Percentiles rank a stretch among this genome's conserved stretches.
Conservation (phyloP, 129 eudicot species). For the Cynara cardunculus region DNA sequence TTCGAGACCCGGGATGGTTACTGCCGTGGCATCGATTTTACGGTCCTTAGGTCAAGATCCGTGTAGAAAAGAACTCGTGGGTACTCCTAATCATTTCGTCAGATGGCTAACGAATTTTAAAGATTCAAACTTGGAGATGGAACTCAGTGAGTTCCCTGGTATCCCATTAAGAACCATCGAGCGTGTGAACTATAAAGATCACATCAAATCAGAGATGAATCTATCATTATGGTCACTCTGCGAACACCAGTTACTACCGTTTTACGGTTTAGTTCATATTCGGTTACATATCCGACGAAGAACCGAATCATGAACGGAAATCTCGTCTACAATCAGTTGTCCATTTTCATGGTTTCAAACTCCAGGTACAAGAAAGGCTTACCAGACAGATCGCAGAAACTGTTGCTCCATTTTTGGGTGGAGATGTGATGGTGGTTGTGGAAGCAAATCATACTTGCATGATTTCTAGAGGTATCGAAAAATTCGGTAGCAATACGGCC, state of each 20-base stretch:
- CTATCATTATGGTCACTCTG: slow-evolving; percentile 89
- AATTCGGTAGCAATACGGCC: slow-evolving; percentile 90
- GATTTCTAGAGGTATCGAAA: slow-evolving; percentile 92
- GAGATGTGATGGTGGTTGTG: slow-evolving; percentile 80
- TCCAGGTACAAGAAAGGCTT: slow-evolving; percentile 95
- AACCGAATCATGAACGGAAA: slow-evolving; percentile 38
- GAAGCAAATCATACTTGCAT: slow-evolving; percentile 93
- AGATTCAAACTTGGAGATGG: slow-evolving; percentile 56
- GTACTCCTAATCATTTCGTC: slow-evolving; percentile 68
- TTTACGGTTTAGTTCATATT: slow-evolving; percentile 91
- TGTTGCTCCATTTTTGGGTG: slow-evolving; percentile 61
- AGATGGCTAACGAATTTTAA: slow-evolving; percentile 70
- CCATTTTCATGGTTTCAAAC: slow-evolving; percentile 85
- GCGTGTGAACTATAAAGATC: slow-evolving; percentile 19
- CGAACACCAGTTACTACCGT: slow-evolving; percentile 94
- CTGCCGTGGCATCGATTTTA: slow-evolving; percentile 65
- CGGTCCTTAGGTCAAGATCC: slow-evolving; percentile 80
- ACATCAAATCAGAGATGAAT: slow-evolving; percentile 47
- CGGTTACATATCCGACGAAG: slow-evolving; percentile 55
- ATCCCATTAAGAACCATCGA: slow-evolving; percentile 27
- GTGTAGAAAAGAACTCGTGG: slow-evolving; percentile 63
- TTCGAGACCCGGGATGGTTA: slow-evolving; percentile 31
- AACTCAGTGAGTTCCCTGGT: slow-evolving; percentile 44
- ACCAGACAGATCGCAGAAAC: slow-evolving; percentile 94
- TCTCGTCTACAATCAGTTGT: slow-evolving; percentile 74